These are phyloP conservation scores for Umbelopsis ramanniana DNA, from an alignment of 192 early-diverging fungal species.

Conservation along the genomic window DNA sequence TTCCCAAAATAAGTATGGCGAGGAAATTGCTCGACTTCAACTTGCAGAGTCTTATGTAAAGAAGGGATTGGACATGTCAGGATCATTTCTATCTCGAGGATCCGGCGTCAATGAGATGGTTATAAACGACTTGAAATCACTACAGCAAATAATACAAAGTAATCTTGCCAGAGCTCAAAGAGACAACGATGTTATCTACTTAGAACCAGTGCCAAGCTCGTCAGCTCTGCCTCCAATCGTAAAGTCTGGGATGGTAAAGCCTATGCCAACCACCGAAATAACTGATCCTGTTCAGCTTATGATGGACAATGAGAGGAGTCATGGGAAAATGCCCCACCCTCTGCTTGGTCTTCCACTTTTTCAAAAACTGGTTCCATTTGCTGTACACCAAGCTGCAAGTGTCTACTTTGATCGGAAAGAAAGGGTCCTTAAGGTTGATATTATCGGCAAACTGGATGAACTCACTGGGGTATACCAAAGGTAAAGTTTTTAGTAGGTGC, in stretches of 20 bases:
- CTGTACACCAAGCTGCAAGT: slow-evolving; percentile 87
- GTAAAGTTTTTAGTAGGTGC: slow-evolving; percentile 30
- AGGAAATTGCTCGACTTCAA: slow-evolving; percentile 80
- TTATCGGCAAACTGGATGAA: slow-evolving; percentile 68
- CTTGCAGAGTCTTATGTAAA: slow-evolving; percentile 53
- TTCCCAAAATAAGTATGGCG: slow-evolving; percentile 78
- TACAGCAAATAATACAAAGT: slow-evolving; percentile 39
- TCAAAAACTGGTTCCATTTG: slow-evolving; percentile 85
- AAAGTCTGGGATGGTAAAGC: slow-evolving; percentile 74
- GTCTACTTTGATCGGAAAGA: slow-evolving; percentile 88
- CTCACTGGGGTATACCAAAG: slow-evolving; percentile 69
- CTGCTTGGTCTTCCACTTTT: slow-evolving; percentile 78
- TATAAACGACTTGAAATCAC: slow-evolving; percentile 39
- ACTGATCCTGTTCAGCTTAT: slow-evolving; percentile 72
- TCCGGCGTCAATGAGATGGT: slow-evolving; percentile 46
- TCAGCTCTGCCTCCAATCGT: slow-evolving; percentile 63
- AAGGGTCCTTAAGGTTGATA: slow-evolving; percentile 68
- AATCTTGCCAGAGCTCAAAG: slow-evolving; percentile 64
- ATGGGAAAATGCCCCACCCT: slow-evolving; percentile 38
- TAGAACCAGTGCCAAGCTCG: slow-evolving; percentile 73
- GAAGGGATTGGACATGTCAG: slow-evolving; percentile 45
- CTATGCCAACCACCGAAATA: slow-evolving; percentile 57
- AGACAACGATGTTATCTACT: slow-evolving; percentile 93
- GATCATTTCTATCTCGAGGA: slow-evolving; percentile 27
- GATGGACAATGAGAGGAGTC: slow-evolving; percentile 49